Conservation (phyloP, 192 early-diverging fungal genomes). For the Coemansia umbellata region DNA sequence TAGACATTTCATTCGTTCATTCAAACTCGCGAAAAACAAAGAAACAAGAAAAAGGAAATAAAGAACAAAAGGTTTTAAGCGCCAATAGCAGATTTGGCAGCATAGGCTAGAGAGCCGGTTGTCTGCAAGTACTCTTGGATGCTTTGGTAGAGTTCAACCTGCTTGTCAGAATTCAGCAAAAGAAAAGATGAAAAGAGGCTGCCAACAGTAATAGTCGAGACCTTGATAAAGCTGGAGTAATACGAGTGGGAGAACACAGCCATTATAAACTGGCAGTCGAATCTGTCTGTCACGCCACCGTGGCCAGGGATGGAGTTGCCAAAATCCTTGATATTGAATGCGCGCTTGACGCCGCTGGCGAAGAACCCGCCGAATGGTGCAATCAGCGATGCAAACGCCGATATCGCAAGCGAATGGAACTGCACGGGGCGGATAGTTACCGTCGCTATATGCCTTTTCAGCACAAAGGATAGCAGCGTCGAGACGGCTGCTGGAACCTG, state of each 20-base stretch:
- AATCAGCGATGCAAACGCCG: conserved; percentile 89
- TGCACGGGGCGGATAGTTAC: conserved; percentile 80
- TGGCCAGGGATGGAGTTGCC: conserved; percentile 96
- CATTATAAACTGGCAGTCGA: conserved; percentile 99
- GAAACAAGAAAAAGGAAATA: neutral
- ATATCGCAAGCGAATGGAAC: conserved; percentile 82
- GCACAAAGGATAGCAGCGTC: conserved; percentile 13
- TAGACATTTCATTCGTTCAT: neutral
- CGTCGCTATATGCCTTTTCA: conserved; percentile 41
- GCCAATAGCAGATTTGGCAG: neutral
- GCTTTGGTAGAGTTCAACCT: conserved; percentile 46
- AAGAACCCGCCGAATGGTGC: conserved; percentile 99
- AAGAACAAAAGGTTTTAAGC: conserved; percentile 1
- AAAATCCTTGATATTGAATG: conserved; percentile 98
- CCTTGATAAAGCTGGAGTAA: conserved; percentile 81
- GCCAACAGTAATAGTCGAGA: conserved; percentile 45
- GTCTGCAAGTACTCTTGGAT: conserved; percentile 54
- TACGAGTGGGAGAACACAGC: conserved; percentile 90
- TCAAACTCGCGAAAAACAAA: neutral
- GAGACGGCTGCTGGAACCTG: conserved; percentile 28
- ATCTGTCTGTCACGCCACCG: conserved; percentile 94
- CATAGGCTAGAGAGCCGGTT: conserved; percentile 14
- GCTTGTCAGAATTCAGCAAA: conserved; percentile 29
- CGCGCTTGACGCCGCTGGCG: conserved; percentile 93
- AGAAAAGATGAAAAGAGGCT: conserved; percentile 43